phyloP scores from a whole-genome alignment of 179 eudicot genomes.

The Carnegiea gigantea region DNA sequence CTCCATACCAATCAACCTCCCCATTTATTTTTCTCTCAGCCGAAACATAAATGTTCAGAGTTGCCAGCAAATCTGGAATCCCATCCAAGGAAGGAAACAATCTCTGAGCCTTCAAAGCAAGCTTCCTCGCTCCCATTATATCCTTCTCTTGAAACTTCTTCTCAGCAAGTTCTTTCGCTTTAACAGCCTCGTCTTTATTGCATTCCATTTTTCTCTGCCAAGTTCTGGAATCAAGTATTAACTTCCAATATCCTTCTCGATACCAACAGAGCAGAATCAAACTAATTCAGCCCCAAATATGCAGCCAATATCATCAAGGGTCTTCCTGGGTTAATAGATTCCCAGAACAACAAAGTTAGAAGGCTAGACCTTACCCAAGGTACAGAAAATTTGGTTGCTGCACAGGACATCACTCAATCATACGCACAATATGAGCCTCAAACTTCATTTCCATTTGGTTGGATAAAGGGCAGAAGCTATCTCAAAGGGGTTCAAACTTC shows the following conservation, averaged over 20 bases:
- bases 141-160: conserved; percentile 67
- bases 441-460: neutral
- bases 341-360: conserved; percentile 18
- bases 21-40: conserved; percentile 79
- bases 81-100: conserved; percentile 81
- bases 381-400: neutral
- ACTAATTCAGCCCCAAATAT: conserved; percentile 15
- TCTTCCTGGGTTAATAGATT: neutral
- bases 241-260: neutral
- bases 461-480: neutral
- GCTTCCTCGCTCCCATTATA: conserved; percentile 67
- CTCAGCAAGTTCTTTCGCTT: conserved; percentile 83
- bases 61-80: conserved; percentile 56
- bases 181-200: conserved; percentile 82
- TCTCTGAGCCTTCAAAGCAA: conserved; percentile 71
- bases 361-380: neutral
- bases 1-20: conserved; percentile 86
- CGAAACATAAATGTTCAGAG: conserved; percentile 66
- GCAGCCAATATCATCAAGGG: conserved; percentile 14
- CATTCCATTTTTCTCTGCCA: conserved; percentile 63
- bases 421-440: neutral
- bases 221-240: neutral
- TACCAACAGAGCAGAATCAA: neutral
- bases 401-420: neutral
- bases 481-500: neutral